phyloP scores from a whole-genome alignment of 305 asterid genomes.

The Fraxinus velutina region DNA sequence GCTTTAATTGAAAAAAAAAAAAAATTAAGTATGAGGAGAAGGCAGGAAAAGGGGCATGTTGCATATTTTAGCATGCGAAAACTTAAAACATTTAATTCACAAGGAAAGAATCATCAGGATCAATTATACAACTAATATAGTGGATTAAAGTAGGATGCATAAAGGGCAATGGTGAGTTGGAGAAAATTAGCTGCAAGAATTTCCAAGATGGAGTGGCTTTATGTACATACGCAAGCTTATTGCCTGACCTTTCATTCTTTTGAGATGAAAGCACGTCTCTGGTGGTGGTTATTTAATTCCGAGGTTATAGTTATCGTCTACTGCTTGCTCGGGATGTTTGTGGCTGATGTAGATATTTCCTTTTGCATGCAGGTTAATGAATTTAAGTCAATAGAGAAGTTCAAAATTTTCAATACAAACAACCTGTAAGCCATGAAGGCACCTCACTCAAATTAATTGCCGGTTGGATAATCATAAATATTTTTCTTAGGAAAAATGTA shows the following conservation, averaged over 20 bases:
- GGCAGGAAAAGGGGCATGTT: neutral
- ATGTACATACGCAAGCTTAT: neutral
- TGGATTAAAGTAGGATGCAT: neutral
- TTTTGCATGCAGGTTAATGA: conserved; percentile 60
- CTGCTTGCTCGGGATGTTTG: conserved; percentile 15
- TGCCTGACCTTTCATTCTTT: neutral
- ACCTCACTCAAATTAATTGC: conserved; percentile 6
- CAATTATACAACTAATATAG: neutral
- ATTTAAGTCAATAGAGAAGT: conserved; percentile 92
- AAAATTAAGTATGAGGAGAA: neutral
- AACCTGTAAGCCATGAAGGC: conserved; percentile 59
- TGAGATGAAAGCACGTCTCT: neutral
- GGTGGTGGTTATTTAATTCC: neutral
- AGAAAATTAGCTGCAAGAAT: neutral
- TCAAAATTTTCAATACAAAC: conserved; percentile 96
- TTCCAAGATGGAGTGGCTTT: neutral
- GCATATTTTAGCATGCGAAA: neutral
- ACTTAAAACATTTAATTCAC: neutral
- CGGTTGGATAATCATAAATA: neutral
- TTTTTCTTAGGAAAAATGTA: conserved; percentile 3
- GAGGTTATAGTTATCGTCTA: conserved; percentile 7
- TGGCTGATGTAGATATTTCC: conserved; percentile 10
- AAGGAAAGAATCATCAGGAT: neutral
- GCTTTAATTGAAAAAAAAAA: neutral
- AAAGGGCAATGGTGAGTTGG: neutral